Conservation (phyloP, 495 filamentous ascomycete genomes). For the Antarctomyces pellizariae region DNA sequence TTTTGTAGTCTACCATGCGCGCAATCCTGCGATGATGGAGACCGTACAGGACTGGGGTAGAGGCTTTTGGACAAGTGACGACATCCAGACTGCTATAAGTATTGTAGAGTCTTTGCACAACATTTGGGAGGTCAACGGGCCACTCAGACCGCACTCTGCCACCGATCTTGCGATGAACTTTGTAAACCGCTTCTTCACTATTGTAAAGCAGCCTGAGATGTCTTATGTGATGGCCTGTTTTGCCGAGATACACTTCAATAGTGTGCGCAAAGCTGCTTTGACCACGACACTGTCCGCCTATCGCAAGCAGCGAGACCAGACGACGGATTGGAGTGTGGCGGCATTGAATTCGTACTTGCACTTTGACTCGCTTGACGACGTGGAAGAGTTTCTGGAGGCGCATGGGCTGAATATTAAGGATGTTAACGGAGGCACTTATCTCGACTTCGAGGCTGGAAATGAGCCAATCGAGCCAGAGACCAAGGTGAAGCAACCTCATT, state of each 20-base stretch:
- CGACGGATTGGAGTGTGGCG: constrained; percentile 49
- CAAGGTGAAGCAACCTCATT: constrained; percentile 20
- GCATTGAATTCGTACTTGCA: constrained; percentile 40
- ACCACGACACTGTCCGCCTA: constrained; percentile 37
- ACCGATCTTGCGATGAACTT: constrained; percentile 32
- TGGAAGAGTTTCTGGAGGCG: constrained; percentile 40
- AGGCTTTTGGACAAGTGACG: constrained; percentile 40
- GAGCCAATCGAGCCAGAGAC: constrained; percentile 14
- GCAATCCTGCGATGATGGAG: constrained; percentile 51
- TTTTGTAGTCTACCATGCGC: constrained; percentile 62
- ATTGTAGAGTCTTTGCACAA: constrained; percentile 29
- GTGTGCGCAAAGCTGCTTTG: constrained; percentile 53
- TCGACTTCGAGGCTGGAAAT: constrained; percentile 17
- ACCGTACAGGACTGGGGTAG: constrained; percentile 58
- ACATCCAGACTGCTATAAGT: constrained; percentile 19
- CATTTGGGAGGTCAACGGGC: constrained; percentile 35
- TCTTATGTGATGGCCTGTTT: constrained; percentile 89
- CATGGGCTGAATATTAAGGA: constrained; percentile 39
- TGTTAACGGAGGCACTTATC: constrained; percentile 25
- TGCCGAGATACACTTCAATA: constrained; percentile 73
- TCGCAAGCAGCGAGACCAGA: constrained; percentile 37
- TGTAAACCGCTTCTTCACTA: constrained; percentile 47
- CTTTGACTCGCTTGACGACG: constrained; percentile 53
- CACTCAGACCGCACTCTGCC: constrained; percentile 29
- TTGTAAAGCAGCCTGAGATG: constrained; percentile 41